Base-by-base conservation (phyloP, 352 stramenopile species). In the Phytophthora quininea region DNA sequence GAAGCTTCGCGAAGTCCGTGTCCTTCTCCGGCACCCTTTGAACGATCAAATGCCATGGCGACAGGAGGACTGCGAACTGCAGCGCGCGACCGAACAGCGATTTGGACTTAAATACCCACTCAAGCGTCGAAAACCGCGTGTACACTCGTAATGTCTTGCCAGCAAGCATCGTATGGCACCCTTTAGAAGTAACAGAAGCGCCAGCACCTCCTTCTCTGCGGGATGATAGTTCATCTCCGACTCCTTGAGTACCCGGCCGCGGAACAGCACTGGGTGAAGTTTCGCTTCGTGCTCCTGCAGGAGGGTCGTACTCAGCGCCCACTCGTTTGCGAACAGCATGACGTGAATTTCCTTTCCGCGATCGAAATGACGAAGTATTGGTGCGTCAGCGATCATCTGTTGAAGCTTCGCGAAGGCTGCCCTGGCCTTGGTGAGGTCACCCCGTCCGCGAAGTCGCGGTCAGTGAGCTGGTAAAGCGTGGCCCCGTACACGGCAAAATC, bases 281-380 rank as follows among this genome's bases (percentile, higher is more conserved):
- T 47, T 47, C 15, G 12, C 4, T 6, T 47, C 40, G 40, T 47
- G 40, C 40, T 24, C 19, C 6, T 47, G 40, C 40, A 47, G 12
- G 4, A 56, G 32, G 2, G 50, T 56, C 12, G 14, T 43, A 30
- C 6, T 56, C 32, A 56, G 19, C 15, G 32, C 50, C 50, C 50
- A 45, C 0, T 56, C 50, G 11, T 46, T 56, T 3, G 50, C 50
- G 15, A 56, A 45, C 19, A 37, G 35, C 35, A 40, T 40, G 35
- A 40, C 6, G 10, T 24, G 35, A 11, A 40, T 11, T 40, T 47
- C 40, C 40, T 24, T 47, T 6, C 9, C 40, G 4, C 9, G 19
- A 14, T 47, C 40, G 40, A 47, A 47, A 47, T 47, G 40, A 24
- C 40, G 40, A 4, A 47, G 40, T 15, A 47, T 47, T 47, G 40